Evolutionary conservation across 306 rosid genomes (phyloP).

Genomic region (Sicyos baderoa): DNA sequence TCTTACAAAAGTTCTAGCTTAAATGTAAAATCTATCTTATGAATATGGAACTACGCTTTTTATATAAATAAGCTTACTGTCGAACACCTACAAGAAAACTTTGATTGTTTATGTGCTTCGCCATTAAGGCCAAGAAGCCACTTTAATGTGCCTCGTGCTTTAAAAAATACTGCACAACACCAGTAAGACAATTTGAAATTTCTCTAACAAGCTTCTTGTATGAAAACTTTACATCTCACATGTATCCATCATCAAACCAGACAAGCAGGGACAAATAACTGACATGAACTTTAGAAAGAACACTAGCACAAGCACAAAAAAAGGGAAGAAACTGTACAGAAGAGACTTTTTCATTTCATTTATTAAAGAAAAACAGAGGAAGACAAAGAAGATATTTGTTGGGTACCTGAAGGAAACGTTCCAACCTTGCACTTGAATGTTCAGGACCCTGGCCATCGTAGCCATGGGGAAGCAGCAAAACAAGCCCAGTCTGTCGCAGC

Average conservation of each 20-base stretch:
- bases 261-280: neutral
- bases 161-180: neutral
- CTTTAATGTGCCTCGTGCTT: neutral
- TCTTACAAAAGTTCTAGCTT: neutral
- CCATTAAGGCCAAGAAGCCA: neutral
- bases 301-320: neutral
- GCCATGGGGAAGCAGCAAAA: slow-evolving; percentile 90
- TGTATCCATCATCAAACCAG: neutral
- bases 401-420: slow-evolving; percentile 86
- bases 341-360: neutral
- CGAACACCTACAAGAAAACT: neutral
- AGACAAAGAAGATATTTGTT: too few relatives aligned
- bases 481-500: slow-evolving; percentile 96
- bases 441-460: slow-evolving; percentile 99
- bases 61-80: neutral
- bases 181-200: neutral
- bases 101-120: neutral
- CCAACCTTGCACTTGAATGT: slow-evolving; percentile 87
- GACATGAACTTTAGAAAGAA: neutral
- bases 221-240: neutral
- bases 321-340: neutral
- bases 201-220: neutral
- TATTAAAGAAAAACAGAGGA: neutral
- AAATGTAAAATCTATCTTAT: neutral
- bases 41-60: neutral